These are phyloP conservation scores for Boletellus deceptivus DNA, from an alignment of 1,284 basidiomycete genomes.

Conservation along the genomic window DNA sequence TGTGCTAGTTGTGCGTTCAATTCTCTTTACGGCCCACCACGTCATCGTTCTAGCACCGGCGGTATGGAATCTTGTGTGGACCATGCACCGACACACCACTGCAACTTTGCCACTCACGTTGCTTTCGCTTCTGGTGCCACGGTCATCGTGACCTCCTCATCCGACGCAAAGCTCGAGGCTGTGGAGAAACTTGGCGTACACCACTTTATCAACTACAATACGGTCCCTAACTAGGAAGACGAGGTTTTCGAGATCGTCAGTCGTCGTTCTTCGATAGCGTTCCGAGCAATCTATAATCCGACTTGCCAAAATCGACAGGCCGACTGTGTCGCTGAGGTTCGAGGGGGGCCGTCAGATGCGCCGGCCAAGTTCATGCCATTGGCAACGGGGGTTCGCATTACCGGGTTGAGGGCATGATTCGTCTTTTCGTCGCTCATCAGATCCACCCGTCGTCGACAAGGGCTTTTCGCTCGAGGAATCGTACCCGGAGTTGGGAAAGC, in stretches of 20 bases:
- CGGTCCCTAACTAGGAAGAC: conserved; percentile 52
- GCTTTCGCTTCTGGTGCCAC: conserved; percentile 55
- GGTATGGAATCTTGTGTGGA: conserved; percentile 38
- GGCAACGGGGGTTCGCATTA: conserved; percentile 16
- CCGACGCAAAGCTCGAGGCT: conserved; percentile 54
- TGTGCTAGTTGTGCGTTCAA: conserved; percentile 47
- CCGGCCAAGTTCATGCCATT: conserved; percentile 50
- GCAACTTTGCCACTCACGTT: conserved; percentile 50
- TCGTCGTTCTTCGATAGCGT: neutral
- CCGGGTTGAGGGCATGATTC: conserved; percentile 43
- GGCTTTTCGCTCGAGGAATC: conserved; percentile 49
- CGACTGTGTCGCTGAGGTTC: conserved; percentile 57
- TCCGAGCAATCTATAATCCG: neutral
- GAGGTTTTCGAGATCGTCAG: conserved; percentile 44
- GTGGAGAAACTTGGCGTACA: conserved; percentile 48
- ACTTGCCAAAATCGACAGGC: conserved; percentile 45
- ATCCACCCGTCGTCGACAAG: conserved; percentile 50
- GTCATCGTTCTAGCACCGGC: conserved; percentile 56
- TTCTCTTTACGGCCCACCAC: too few relatives aligned
- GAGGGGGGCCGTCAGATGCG: conserved; percentile 35
- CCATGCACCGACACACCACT: neutral
- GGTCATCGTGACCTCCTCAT: conserved; percentile 60
- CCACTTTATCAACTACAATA: conserved; percentile 58
- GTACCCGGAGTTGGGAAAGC: conserved; percentile 43
- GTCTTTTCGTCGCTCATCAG: conserved; percentile 39